A percentile compares a stretch with the other conserved stretches of the same genome.
phyloP scores from a whole-genome alignment of 441 rosid species.

The Capsella rubella region DNA sequence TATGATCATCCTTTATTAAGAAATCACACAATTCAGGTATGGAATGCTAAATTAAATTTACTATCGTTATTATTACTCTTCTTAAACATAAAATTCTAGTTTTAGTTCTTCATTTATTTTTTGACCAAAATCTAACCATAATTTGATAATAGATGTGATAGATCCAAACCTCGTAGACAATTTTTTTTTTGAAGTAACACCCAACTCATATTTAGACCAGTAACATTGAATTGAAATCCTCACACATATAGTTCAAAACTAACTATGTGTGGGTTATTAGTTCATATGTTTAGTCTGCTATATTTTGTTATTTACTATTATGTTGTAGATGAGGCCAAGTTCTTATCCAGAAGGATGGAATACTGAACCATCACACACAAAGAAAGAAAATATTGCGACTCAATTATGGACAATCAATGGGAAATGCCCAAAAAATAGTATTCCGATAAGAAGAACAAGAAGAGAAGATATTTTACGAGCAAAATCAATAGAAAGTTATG shows the following conservation, averaged over 20 bases:
- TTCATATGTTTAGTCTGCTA: background rate
- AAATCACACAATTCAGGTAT: background rate
- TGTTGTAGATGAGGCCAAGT: background rate
- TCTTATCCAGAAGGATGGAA: background rate
- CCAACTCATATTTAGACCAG: background rate
- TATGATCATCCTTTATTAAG: background rate
- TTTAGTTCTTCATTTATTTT: no score
- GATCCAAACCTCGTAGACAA: background rate
- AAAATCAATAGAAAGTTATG: background rate
- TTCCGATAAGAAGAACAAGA: no score
- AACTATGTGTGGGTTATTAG: background rate
- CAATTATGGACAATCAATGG: background rate
- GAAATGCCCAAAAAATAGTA: background rate
- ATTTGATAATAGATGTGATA: background rate
- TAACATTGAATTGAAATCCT: background rate
- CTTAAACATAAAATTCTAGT: background rate
- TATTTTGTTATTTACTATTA: background rate
- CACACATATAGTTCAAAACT: background rate
- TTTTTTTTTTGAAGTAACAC: background rate
- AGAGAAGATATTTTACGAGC: background rate
- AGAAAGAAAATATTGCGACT: background rate
- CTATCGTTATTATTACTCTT: background rate
- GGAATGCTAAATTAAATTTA: background rate
- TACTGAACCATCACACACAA: background rate
- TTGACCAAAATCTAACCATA: background rate